These are phyloP conservation scores for Macrophomina tecta DNA, from an alignment of 2,329 filamentous ascomycete genomes.

Conservation along the genomic window DNA sequence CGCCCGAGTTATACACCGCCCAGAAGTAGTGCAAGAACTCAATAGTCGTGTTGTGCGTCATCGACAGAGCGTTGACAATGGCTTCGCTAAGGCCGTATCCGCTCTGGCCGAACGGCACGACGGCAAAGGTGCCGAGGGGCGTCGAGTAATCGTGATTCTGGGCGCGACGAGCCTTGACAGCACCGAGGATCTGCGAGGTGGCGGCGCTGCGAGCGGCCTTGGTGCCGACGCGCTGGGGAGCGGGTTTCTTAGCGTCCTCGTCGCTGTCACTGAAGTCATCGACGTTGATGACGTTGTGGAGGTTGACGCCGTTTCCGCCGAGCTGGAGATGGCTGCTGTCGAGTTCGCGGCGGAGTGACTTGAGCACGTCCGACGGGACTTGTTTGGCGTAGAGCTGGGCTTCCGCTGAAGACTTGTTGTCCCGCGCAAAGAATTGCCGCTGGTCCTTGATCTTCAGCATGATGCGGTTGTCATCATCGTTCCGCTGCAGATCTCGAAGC, in stretches of 20 bases:
- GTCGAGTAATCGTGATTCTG: slow-evolving; percentile 56
- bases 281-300: slow-evolving; percentile 70
- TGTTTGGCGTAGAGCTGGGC: slow-evolving; percentile 70
- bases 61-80: slow-evolving; percentile 67
- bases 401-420: slow-evolving; percentile 53
- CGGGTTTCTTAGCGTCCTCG: slow-evolving; percentile 61
- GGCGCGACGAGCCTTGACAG: slow-evolving; percentile 66
- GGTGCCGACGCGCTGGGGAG: slow-evolving; percentile 69
- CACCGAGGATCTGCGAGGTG: slow-evolving; percentile 69
- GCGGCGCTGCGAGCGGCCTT: slow-evolving; percentile 69
- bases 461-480: slow-evolving; percentile 76
- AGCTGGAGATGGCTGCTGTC: slow-evolving; percentile 45
- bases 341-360: slow-evolving; percentile 68
- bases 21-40: slow-evolving; percentile 99
- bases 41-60: slow-evolving; percentile 89
- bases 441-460: slow-evolving; percentile 89
- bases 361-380: slow-evolving; percentile 71
- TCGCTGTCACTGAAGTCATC: slow-evolving; percentile 68
- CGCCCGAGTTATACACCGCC: slow-evolving; percentile 87
- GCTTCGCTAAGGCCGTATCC: slow-evolving; percentile 44
- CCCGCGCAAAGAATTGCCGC: slow-evolving; percentile 74
- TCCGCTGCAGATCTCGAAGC: slow-evolving; percentile 79
- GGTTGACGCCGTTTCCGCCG: slow-evolving; percentile 50
- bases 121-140: slow-evolving; percentile 35
- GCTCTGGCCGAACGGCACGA: slow-evolving; percentile 38